A percentile compares a stretch with the other conserved stretches of the same genome.
Evolutionary conservation across 306 rosid genomes (phyloP).

Genomic region (Citrullus colocynthis): DNA sequence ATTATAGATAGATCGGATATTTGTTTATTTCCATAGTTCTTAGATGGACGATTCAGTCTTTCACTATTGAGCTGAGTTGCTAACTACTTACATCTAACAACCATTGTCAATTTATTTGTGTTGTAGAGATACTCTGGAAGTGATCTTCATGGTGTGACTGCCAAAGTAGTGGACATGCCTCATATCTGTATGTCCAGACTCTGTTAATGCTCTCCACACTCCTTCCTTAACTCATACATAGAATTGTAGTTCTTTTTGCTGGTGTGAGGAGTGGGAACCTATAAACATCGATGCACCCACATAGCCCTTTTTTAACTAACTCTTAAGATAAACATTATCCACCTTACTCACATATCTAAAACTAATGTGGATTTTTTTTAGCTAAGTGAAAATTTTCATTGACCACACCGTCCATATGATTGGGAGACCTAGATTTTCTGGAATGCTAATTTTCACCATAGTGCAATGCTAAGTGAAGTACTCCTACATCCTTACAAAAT

Average conservation of each 20-base stretch:
- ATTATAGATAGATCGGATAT: background rate
- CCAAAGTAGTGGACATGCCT: conserved; percentile 96
- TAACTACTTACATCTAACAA: background rate
- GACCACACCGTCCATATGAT: background rate
- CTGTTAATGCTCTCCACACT: background rate
- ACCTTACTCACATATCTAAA: background rate
- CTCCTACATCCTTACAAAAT: background rate
- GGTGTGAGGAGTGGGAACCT: background rate
- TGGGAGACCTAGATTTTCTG: background rate
- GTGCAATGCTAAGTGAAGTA: background rate
- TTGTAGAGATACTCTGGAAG: conserved; percentile 74
- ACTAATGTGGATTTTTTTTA: background rate
- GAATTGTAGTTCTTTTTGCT: background rate
- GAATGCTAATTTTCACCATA: background rate
- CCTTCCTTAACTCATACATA: background rate
- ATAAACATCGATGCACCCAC: background rate
- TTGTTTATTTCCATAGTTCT: background rate
- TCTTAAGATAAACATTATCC: background rate
- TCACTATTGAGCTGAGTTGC: background rate
- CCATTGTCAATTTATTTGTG: conserved; percentile 9
- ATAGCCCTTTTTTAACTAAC: background rate
- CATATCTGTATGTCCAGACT: conserved; percentile 57
- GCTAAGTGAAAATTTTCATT: background rate
- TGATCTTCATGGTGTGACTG: conserved; percentile 90
- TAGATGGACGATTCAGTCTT: background rate